Base-by-base conservation (phyloP, 306 rosid species). In the Glycine tomentella region DNA sequence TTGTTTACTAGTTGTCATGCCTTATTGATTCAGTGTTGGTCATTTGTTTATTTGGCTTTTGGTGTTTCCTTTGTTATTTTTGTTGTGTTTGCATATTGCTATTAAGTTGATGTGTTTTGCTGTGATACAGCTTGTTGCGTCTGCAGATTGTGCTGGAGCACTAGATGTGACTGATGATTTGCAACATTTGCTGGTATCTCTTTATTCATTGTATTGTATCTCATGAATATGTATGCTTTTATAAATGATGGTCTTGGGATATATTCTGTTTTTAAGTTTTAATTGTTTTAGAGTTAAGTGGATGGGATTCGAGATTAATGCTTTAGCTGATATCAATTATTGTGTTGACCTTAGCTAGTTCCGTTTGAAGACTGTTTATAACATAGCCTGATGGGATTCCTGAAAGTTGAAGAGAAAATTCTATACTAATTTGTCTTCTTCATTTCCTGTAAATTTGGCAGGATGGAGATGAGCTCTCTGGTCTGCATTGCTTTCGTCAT, bases 61-160 rank as follows among this genome's bases (percentile, higher is more conserved):
- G 15, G 11, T 68, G 25, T 52, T 78, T 63, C 6, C 74, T 51
- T 68, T 61, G 66, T 44, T 38, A 58, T 17, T 68, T 64, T 53
- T 42, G 15, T 51, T 5, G 11, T 46, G 31, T 68, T 81, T 83
- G 63, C 12, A 17, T 13, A 14, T 82, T 83, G 51, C 17, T 68
- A 80, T 70, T 61, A 78, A 86, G 85, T 84, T 78, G 85, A 84
- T 78, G 34, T 70, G 84, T 88, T 83, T 87, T 91, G 85, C 88
- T 95, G 88, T 89, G 84, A 63, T 87, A 83, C 97, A 96, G 99
- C 98, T 96, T 88, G 97, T 96, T 88, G 93, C 97, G 53, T 88
- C 99, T 84, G 96, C 90, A 86, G 99, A 96, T 85, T 96, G 98
- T 90, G 94, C 98, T 61, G 98, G 99, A 88, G 98, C 99, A 13